These are phyloP conservation scores for Suillus ampliporus DNA, from an alignment of 768 basidiomycete species.

Conservation along the genomic window DNA sequence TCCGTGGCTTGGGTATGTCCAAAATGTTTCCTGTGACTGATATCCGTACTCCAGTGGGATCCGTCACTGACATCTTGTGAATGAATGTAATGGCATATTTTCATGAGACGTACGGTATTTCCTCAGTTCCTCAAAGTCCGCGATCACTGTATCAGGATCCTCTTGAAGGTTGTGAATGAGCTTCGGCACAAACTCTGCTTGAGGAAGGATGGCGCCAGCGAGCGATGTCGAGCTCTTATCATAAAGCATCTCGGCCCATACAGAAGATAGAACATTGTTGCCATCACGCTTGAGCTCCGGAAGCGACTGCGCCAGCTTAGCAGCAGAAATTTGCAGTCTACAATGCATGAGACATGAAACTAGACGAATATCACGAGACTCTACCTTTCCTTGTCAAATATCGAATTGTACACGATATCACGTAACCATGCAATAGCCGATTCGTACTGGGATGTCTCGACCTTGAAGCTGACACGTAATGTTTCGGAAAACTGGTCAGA, in stretches of 20 bases:
- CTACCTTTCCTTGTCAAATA: constrained; percentile 83
- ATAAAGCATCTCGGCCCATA: constrained; percentile 70
- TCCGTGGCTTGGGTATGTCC: constrained; percentile 69
- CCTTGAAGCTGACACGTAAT: constrained; percentile 79
- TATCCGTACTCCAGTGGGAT: constrained; percentile 84
- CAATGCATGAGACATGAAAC: constrained; percentile 10
- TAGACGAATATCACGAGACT: constrained; percentile 18
- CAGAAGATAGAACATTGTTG: constrained; percentile 73
- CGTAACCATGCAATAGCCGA: constrained; percentile 84
- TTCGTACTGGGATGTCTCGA: constrained; percentile 81
- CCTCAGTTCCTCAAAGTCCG: constrained; percentile 78
- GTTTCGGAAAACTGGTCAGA: constrained; percentile 73
- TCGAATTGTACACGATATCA: constrained; percentile 75
- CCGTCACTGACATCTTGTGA: constrained; percentile 60
- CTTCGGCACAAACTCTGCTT: constrained; percentile 80
- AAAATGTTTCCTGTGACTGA: constrained; percentile 91
- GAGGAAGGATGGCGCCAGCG: constrained; percentile 69
- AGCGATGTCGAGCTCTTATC: constrained; percentile 73
- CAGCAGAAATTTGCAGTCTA: constrained; percentile 83
- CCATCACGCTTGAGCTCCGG: constrained; percentile 94
- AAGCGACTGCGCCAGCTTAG: constrained; percentile 88
- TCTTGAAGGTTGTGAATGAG: constrained; percentile 75
- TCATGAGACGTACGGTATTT: constrained; percentile 55
- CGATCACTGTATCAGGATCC: constrained; percentile 71
- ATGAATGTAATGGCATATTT: neutral